Evolutionary conservation across 192 early-diverging fungal genomes (phyloP).

Genomic region (Backusella parvicylindrica): DNA sequence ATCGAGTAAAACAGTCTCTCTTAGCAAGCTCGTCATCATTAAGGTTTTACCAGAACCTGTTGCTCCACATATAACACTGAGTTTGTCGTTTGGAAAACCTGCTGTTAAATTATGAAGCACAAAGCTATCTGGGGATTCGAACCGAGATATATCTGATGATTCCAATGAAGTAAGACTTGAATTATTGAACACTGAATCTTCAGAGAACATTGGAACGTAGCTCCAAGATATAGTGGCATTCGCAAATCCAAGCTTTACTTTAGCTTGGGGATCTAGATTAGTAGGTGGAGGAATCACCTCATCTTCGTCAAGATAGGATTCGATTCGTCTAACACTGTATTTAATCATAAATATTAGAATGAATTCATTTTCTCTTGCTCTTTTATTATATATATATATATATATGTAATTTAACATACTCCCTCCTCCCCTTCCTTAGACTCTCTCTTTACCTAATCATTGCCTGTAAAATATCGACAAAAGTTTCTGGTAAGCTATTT

Average conservation of each 20-base stretch:
- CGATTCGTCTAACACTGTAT: slow-evolving; percentile 55
- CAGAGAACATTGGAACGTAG: not conserved
- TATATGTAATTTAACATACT: not conserved
- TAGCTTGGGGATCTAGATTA: not conserved
- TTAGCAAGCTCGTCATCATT: slow-evolving; percentile 76
- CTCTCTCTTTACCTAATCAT: slow-evolving; percentile 17
- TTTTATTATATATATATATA: no score
- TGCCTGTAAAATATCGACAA: slow-evolving; percentile 19
- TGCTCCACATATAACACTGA: slow-evolving; percentile 61
- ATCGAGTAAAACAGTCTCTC: slow-evolving; percentile 48
- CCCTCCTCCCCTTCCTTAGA: not conserved
- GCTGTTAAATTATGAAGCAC: slow-evolving; percentile 39
- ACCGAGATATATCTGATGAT: not conserved
- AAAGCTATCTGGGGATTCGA: slow-evolving; percentile 29
- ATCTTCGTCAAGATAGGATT: slow-evolving; percentile 69
- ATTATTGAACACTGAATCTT: not conserved
- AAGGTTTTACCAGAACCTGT: slow-evolving; percentile 87
- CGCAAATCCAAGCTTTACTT: slow-evolving; percentile 37
- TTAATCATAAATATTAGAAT: not conserved
- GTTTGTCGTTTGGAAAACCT: slow-evolving; percentile 46
- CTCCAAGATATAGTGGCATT: slow-evolving; percentile 49
- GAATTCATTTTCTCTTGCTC: not conserved
- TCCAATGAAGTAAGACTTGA: not conserved
- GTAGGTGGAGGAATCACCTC: slow-evolving; percentile 58
- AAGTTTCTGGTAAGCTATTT: slow-evolving; percentile 35